These are phyloP conservation scores for Geotrichum citri-aurantii DNA, from an alignment of 1,139 yeast species.

Conservation along the genomic window DNA sequence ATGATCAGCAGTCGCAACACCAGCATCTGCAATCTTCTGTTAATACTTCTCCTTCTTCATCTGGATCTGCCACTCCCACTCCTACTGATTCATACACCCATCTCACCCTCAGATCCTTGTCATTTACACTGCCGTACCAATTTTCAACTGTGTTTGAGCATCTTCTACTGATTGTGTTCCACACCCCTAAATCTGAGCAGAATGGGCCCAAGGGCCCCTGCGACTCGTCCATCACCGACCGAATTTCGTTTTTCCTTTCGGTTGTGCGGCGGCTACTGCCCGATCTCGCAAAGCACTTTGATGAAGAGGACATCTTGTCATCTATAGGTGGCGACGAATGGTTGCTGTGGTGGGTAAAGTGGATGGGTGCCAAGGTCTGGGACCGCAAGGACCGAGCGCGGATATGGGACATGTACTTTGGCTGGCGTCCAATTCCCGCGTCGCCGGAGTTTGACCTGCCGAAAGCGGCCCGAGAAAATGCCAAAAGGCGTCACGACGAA, in stretches of 20 bases:
- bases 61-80: constrained; percentile 8
- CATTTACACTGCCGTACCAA: constrained; percentile 20
- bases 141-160: constrained; percentile 70
- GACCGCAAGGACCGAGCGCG: constrained; percentile 77
- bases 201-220: constrained; percentile 20
- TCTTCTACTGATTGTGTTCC: constrained; percentile 66
- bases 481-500: neutral
- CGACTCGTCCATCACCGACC: constrained; percentile 43
- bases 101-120: constrained; percentile 6
- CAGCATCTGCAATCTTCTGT: neutral
- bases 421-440: constrained; percentile 49
- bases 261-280: constrained; percentile 62
- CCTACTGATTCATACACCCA: neutral
- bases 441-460: constrained; percentile 7
- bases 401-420: constrained; percentile 80
- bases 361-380: constrained; percentile 87
- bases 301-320: constrained; percentile 72
- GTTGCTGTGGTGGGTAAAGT: constrained; percentile 93
- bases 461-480: neutral
- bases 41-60: constrained; percentile 4
- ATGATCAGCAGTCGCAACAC: neutral
- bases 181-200: constrained; percentile 47
- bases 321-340: constrained; percentile 70
- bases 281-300: constrained; percentile 68
- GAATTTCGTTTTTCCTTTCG: constrained; percentile 68